Percentiles rank a stretch among this genome's conserved stretches.
phyloP scores from a whole-genome alignment of 441 rosid species.

The Gossypium lobatum region DNA sequence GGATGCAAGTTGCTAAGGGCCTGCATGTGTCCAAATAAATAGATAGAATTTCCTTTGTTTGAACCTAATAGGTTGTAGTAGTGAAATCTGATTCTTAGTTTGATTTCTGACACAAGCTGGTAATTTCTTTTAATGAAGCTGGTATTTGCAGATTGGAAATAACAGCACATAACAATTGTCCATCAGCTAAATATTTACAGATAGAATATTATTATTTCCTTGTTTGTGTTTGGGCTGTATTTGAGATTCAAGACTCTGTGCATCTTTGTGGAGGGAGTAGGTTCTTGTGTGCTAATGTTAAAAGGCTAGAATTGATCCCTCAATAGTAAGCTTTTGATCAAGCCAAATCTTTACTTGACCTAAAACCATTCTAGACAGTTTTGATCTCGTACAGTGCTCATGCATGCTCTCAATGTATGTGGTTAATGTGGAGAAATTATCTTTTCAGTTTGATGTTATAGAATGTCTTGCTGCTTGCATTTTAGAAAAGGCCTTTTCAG shows the following conservation, averaged over 20 bases:
- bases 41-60: not conserved
- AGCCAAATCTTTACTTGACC: not conserved
- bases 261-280: not conserved
- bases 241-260: not conserved
- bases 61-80: not conserved
- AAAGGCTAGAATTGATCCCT: conserved; percentile 3
- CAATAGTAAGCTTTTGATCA: not conserved
- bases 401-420: not conserved
- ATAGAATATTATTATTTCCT: not conserved
- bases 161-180: not conserved
- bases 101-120: not conserved
- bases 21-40: not conserved
- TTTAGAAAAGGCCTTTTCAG: not conserved
- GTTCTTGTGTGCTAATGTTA: not conserved
- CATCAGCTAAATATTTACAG: not conserved
- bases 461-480: not conserved
- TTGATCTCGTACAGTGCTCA: not conserved
- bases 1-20: not conserved
- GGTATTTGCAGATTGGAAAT: not conserved
- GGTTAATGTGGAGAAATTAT: not conserved
- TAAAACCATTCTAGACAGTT: not conserved
- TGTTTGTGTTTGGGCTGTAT: not conserved
- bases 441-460: not conserved
- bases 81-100: not conserved
- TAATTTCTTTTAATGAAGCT: not conserved